A percentile compares a stretch with the other conserved stretches of the same genome.
Evolutionary conservation across 306 rosid genomes (phyloP).

Genomic region (Vigna angularis): DNA sequence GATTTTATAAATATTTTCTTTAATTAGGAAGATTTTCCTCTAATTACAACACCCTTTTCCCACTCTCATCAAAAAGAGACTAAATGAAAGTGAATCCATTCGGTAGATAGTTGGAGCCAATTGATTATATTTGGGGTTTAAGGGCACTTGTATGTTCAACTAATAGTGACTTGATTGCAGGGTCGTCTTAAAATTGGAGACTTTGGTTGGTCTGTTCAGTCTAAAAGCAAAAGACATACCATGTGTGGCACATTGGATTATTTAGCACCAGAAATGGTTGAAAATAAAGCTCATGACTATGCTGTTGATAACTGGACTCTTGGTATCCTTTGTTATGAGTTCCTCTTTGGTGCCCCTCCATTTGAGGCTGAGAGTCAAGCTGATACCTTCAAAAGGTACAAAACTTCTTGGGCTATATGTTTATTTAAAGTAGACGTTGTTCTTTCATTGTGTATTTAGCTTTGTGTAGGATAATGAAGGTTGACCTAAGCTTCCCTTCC

Average conservation of each 20-base stretch:
- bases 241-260: conserved; percentile 98
- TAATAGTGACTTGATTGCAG: conserved; percentile 45
- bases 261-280: conserved; percentile 95
- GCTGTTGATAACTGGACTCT: conserved; percentile 93
- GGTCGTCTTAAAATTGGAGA: conserved; percentile 95
- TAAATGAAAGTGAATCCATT: conserved; percentile 3
- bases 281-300: conserved; percentile 84
- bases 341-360: conserved; percentile 87
- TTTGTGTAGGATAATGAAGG: conserved; percentile 67
- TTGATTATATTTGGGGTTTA: background rate
- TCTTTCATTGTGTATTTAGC: conserved; percentile 12
- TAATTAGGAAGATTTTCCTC: too few species aligned
- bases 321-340: conserved; percentile 90
- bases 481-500: conserved; percentile 77
- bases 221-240: conserved; percentile 77
- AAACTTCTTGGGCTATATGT: background rate
- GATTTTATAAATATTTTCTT: too few species aligned
- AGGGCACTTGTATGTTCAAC: background rate
- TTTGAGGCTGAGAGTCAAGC: conserved; percentile 89
- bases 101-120: background rate
- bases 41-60: background rate
- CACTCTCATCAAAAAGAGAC: background rate
- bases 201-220: conserved; percentile 98
- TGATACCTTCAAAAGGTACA: conserved; percentile 79
- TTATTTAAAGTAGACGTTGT: background rate